Evolutionary conservation across 192 early-diverging fungal genomes (phyloP).

Genomic region (Backusella psychrophila): DNA sequence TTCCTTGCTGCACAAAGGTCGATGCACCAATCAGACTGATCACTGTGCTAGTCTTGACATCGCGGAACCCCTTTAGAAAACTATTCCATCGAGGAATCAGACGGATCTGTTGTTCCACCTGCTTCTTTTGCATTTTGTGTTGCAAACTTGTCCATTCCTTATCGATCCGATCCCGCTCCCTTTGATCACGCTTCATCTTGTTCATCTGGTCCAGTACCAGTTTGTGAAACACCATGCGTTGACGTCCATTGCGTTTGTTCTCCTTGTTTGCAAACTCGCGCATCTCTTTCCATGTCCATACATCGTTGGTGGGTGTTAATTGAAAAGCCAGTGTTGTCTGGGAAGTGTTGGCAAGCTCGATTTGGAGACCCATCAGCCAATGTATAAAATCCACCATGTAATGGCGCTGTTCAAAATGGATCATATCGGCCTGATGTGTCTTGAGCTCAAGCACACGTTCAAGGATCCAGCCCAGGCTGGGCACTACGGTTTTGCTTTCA

Average conservation of each 20-base stretch:
- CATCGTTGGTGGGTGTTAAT: slow-evolving; percentile 8
- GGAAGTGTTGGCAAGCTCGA: background rate
- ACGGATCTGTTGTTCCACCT: slow-evolving; percentile 42
- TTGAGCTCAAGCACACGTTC: slow-evolving; percentile 65
- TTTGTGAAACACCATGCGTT: slow-evolving; percentile 36
- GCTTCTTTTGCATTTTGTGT: slow-evolving; percentile 40
- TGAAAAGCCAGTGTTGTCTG: background rate
- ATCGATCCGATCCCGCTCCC: slow-evolving; percentile 61
- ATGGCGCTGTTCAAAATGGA: slow-evolving; percentile 67
- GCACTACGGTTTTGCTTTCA: slow-evolving; percentile 33
- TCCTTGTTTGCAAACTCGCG: slow-evolving; percentile 39
- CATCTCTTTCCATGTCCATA: slow-evolving; percentile 32
- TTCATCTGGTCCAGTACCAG: slow-evolving; percentile 60
- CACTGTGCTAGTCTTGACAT: slow-evolving; percentile 29
- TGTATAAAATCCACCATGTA: slow-evolving; percentile 57
- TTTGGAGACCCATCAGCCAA: slow-evolving; percentile 26
- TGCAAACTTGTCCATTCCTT: slow-evolving; percentile 56
- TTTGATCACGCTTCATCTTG: slow-evolving; percentile 60
- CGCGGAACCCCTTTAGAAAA: slow-evolving; percentile 12
- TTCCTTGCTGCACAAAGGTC: slow-evolving; percentile 53
- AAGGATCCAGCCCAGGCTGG: slow-evolving; percentile 68
- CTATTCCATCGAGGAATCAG: slow-evolving; percentile 32
- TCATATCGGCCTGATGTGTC: slow-evolving; percentile 48
- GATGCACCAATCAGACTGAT: slow-evolving; percentile 74
- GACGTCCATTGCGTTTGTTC: slow-evolving; percentile 10